phyloP scores from a whole-genome alignment of 805 yeast genomes.

The Zygotorulaspora chibaensis region DNA sequence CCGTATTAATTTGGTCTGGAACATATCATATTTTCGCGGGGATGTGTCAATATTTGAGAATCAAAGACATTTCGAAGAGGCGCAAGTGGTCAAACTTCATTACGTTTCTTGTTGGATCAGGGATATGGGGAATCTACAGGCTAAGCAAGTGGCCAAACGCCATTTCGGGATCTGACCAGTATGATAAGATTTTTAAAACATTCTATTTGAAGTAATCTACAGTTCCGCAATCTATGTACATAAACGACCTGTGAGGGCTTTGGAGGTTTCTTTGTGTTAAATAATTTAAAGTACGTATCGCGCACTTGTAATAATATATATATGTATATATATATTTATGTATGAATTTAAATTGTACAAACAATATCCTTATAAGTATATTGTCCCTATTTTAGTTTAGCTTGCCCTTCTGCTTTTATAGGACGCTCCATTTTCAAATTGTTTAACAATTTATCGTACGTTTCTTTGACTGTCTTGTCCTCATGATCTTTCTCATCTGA shows the following conservation, averaged over 20 bases:
- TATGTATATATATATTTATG: neutral
- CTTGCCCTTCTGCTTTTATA: constrained; percentile 1
- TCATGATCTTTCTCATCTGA: constrained; percentile 17
- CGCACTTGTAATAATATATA: neutral
- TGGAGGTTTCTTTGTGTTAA: neutral
- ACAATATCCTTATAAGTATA: neutral
- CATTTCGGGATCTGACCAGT: constrained; percentile 11
- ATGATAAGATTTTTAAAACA: constrained; percentile 10
- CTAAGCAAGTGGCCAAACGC: constrained; percentile 11
- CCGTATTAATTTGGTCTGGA: constrained; percentile 19
- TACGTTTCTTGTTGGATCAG: constrained; percentile 11
- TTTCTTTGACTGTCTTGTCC: constrained; percentile 56
- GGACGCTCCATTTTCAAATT: constrained; percentile 46
- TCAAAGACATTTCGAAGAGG: constrained; percentile 18
- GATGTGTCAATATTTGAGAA: constrained; percentile 18
- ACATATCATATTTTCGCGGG: constrained; percentile 28
- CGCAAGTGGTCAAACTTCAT: constrained; percentile 20
- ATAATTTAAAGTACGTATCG: neutral
- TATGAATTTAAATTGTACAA: neutral
- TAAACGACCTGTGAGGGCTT: no score
- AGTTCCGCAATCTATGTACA: no score
- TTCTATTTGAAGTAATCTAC: constrained; percentile 3
- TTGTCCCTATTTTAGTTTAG: neutral
- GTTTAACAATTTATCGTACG: constrained; percentile 65
- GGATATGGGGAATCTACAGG: constrained; percentile 20